Conservation (phyloP, 306 rosid genomes). For the Acacia crassicarpa region DNA sequence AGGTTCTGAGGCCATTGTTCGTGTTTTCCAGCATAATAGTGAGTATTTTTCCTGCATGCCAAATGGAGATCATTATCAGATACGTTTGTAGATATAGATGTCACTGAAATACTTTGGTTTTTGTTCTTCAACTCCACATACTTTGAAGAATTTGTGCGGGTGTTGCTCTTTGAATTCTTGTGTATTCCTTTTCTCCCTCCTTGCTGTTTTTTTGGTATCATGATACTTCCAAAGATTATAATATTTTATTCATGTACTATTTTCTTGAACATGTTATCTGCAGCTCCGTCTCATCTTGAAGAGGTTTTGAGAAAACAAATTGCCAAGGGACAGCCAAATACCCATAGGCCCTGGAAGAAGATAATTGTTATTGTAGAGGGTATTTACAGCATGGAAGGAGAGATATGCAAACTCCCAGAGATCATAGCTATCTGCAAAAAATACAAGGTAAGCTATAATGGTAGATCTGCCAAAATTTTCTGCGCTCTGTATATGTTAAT, state of each 20-base stretch:
- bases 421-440: slow-evolving; percentile 76
- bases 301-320: slow-evolving; percentile 77
- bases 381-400: slow-evolving; percentile 91
- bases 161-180: neutral
- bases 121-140: neutral
- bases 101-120: neutral
- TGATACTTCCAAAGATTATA: neutral
- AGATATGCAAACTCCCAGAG: slow-evolving; percentile 81
- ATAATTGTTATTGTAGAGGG: slow-evolving; percentile 80
- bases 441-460: slow-evolving; percentile 53
- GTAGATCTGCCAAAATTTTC: neutral
- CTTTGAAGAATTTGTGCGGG: neutral
- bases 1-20: slow-evolving; percentile 90
- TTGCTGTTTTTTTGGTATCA: neutral
- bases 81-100: neutral
- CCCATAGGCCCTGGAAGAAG: slow-evolving; percentile 89
- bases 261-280: slow-evolving; percentile 20
- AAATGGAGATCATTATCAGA: neutral
- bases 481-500: neutral
- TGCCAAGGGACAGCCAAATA: slow-evolving; percentile 83
- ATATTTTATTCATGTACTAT: neutral
- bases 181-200: neutral
- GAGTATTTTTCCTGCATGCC: slow-evolving; percentile 26
- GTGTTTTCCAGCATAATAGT: slow-evolving; percentile 85
- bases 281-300: slow-evolving; percentile 73